Evolutionary conservation across 306 rosid species (phyloP), one percentile per base, ranked within the genome.

Genomic region (Morella rubra): DNA sequence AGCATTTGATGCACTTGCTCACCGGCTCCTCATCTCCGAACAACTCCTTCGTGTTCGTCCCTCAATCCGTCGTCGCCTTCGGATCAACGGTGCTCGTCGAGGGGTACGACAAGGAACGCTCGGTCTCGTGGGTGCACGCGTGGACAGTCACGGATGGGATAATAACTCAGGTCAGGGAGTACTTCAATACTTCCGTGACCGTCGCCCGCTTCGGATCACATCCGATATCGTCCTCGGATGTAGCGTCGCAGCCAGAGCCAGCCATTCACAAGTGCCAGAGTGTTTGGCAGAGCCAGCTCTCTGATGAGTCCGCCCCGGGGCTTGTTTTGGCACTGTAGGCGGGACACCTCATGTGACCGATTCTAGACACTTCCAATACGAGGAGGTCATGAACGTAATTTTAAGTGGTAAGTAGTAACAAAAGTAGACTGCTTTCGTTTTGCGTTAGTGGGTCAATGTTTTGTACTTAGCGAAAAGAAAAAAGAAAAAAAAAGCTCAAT

Each of bases 61-160:
- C 96, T 1, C 75, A 83, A 60, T 71, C 82, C 12, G 47, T 89
- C 0, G 77, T 82, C 0, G 90, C 86, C 11, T 90, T 93, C 8
- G 96, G 89, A 45, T 84, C 92, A 5, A 71, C 78, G 47, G 86
- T 88, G 72, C 14, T 93, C 42, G 96, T 81, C 9, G 96, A 93
- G 81, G 97, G 97, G 32, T 89, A 46, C 77, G 85, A 90, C 9
- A 54, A 76, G 11, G 70, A 44, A 50, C 80, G 72, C 46, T 55
- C 83, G n/a, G 76, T 86, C 19, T 90, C 91, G 64, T 90, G 97
- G 96, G 97, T 93, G 46, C 97, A 93, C 16, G 94, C 92, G 0
- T 93, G 96, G 97, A 87, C 91, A 15, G 42, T 80, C 70, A 65
- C 72, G 5, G 80, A 90, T n/a, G 92, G 88, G 56, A 44, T 81